Percentiles rank a stretch among this genome's conserved stretches.
These are phyloP conservation scores for Dactylorhiza incarnata DNA, from an alignment of 106 monocot species.

Conservation along the genomic window DNA sequence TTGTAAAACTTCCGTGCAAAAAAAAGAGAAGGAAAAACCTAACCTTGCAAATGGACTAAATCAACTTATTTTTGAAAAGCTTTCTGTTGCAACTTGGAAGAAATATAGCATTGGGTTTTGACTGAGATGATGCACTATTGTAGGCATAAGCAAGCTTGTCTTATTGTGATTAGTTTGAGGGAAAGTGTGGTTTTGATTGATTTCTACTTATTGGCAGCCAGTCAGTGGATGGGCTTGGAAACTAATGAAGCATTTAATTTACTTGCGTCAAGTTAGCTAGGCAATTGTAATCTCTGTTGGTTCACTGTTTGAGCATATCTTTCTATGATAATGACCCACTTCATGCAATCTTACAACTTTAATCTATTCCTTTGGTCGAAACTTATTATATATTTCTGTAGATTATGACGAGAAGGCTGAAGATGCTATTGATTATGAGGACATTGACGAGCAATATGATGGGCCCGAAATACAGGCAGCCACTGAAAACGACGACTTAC, in stretches of 20 bases:
- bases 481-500: conserved; percentile 66
- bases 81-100: no score
- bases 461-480: conserved; percentile 74
- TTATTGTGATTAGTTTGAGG: no score
- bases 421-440: conserved; percentile 97
- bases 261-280: not conserved
- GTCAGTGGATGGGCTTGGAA: not conserved
- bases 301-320: not conserved
- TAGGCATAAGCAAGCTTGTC: no score
- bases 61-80: not conserved
- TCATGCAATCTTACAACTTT: not conserved
- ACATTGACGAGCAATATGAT: conserved; percentile 97
- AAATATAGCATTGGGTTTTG: no score
- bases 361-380: not conserved
- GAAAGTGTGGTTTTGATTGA: no score
- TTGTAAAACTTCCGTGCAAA: not conserved
- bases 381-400: conserved; percentile 17
- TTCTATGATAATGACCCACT: not conserved
- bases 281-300: not conserved
- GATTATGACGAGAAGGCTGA: conserved; percentile 97
- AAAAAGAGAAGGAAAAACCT: not conserved
- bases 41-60: not conserved
- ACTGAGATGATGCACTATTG: no score
- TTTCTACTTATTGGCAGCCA: not conserved
- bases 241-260: not conserved